Percentiles rank a stretch among this genome's conserved stretches.
Evolutionary conservation across 2,329 filamentous ascomycete genomes (phyloP).

Genomic region (Saccharata proteae): DNA sequence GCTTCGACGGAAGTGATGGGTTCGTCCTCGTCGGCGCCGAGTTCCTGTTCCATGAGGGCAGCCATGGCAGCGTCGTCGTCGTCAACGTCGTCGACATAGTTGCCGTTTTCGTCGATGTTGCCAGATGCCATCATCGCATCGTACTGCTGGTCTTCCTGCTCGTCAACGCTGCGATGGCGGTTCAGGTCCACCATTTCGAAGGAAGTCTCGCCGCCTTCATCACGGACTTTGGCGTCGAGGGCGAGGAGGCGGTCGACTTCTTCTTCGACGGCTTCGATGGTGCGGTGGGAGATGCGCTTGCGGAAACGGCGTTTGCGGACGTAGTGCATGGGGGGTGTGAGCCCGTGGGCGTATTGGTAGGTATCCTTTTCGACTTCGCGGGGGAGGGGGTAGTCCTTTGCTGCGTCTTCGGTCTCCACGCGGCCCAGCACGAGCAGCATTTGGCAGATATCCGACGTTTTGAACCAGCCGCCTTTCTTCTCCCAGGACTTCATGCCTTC

Average conservation of each 20-base stretch:
- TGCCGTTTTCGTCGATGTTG: conserved; percentile 27
- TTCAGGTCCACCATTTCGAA: conserved; percentile 45
- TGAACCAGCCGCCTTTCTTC: conserved; percentile 68
- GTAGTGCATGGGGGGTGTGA: conserved; percentile 81
- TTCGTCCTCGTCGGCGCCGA: conserved; percentile 23
- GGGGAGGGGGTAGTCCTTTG: conserved; percentile 48
- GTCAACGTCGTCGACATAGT: conserved; percentile 23
- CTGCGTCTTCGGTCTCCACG: conserved; percentile 45
- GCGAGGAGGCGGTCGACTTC: conserved; percentile 63
- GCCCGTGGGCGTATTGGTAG: conserved; percentile 68
- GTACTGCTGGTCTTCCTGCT: conserved; percentile 21
- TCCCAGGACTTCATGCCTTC: conserved; percentile 94
- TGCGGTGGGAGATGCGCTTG: conserved; percentile 68
- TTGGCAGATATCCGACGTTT: conserved; percentile 77
- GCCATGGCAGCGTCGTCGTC: conserved; percentile 25
- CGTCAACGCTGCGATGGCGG: conserved; percentile 13
- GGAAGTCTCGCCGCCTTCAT: conserved; percentile 39
- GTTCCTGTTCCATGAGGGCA: conserved; percentile 18
- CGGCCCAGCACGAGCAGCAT: conserved; percentile 70
- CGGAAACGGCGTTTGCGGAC: conserved; percentile 72
- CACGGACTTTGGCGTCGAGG: conserved; percentile 46
- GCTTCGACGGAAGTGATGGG: conserved; percentile 11
- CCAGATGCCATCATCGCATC: neutral
- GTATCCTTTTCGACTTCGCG: conserved; percentile 55
- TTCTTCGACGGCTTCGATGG: conserved; percentile 74